A percentile compares a stretch with the other conserved stretches of the same genome.
Conservation (phyloP, 2,329 filamentous ascomycete species). For the Aureobasidium zeae region DNA sequence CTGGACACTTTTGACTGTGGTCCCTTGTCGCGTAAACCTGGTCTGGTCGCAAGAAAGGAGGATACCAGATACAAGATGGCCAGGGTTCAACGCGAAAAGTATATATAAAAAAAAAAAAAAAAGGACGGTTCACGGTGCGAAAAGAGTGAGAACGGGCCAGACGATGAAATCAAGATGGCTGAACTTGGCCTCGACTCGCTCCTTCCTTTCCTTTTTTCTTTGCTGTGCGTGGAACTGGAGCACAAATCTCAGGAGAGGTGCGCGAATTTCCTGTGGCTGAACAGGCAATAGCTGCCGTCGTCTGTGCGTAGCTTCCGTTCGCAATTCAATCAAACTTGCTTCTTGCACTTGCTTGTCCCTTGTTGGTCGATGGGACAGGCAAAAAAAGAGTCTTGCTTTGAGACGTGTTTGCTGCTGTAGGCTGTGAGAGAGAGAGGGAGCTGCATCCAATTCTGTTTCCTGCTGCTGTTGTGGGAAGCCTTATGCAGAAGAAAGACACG, state of each 20-base stretch:
- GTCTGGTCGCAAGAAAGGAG: no score
- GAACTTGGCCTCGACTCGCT: no score
- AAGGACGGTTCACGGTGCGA: background rate
- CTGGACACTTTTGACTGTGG: no score
- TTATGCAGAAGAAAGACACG: background rate
- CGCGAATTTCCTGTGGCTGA: slow-evolving; percentile 14
- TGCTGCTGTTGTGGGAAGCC: background rate
- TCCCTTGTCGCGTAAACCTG: no score
- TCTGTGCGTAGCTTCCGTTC: slow-evolving; percentile 4
- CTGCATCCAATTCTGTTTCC: slow-evolving; percentile 3
- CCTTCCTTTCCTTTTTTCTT: no score
- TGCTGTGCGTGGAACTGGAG: no score
- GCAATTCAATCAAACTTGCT: slow-evolving; percentile 8
- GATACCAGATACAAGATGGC: no score
- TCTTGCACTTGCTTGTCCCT: background rate
- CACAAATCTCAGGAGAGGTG: slow-evolving; percentile 11
- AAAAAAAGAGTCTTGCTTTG: no score
- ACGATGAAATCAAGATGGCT: background rate
- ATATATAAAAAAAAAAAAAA: background rate
- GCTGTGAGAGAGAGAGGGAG: slow-evolving; percentile 2
- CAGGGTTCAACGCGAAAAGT: no score
- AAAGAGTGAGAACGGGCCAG: background rate
- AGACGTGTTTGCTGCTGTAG: background rate
- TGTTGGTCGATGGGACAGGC: no score
- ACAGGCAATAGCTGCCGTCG: no score